Evolutionary conservation across 257 asterid species (phyloP).

Genomic region (Solanum corneliomulleri): DNA sequence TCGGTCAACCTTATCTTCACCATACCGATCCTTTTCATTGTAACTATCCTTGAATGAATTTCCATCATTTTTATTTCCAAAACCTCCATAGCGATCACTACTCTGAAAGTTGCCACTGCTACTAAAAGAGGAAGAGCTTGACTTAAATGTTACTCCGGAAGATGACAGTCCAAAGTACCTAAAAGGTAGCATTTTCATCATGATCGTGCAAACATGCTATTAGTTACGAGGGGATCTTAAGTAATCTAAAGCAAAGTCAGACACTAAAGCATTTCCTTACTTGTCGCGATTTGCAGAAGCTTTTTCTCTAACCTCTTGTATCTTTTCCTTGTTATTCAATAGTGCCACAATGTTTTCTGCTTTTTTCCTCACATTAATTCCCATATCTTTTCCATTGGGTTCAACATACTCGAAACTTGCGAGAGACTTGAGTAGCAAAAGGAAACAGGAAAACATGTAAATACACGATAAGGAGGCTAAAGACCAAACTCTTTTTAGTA

Average conservation of each 20-base stretch:
- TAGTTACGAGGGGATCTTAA: neutral
- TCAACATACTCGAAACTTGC: slow-evolving; percentile 84
- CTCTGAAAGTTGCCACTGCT: slow-evolving; percentile 20
- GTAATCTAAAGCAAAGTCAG: neutral
- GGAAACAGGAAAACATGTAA: neutral
- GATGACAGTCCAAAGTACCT: slow-evolving; percentile 93
- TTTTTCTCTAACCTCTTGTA: slow-evolving; percentile 71
- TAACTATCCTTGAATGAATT: slow-evolving; percentile 22
- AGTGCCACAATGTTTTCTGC: slow-evolving; percentile 74
- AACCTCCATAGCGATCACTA: slow-evolving; percentile 52
- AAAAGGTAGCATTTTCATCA: slow-evolving; percentile 7
- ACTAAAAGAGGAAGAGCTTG: slow-evolving; percentile 59
- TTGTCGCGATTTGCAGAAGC: slow-evolving; percentile 86
- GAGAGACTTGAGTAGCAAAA: slow-evolving; percentile 41
- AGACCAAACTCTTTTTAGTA: neutral
- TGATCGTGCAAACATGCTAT: neutral
- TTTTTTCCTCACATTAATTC: slow-evolving; percentile 81
- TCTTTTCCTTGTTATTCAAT: slow-evolving; percentile 78
- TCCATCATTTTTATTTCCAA: slow-evolving; percentile 42
- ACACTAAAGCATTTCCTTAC: slow-evolving; percentile 30
- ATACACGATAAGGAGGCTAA: neutral
- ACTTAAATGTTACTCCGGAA: slow-evolving; percentile 67
- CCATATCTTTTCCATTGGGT: slow-evolving; percentile 83
- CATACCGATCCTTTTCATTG: slow-evolving; percentile 42
- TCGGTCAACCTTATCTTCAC: slow-evolving; percentile 49